phyloP scores from a whole-genome alignment of 345 rosid genomes.

The Psidium guajava region DNA sequence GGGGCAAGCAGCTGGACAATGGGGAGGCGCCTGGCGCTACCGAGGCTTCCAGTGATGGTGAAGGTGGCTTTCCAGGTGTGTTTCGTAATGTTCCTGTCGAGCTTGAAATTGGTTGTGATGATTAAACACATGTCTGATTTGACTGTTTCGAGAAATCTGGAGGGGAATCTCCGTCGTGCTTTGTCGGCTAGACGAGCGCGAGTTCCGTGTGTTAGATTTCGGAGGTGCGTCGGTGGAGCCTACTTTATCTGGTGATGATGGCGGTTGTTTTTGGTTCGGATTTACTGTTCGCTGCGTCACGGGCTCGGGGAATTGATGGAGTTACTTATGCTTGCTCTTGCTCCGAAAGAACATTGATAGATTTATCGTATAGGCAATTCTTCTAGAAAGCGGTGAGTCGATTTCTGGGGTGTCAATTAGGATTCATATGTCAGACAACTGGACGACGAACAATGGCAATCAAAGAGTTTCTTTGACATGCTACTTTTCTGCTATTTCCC shows the following conservation, averaged over 20 bases:
- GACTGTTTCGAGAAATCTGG: neutral
- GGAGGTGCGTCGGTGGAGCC: neutral
- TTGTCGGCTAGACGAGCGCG: neutral
- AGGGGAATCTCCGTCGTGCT: neutral
- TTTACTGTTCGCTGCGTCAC: neutral
- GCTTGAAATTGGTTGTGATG: neutral
- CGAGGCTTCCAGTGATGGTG: neutral
- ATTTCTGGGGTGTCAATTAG: neutral
- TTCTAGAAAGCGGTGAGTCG: neutral
- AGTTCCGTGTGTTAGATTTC: neutral
- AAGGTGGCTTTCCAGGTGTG: conserved; percentile 23
- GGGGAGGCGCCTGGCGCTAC: conserved; percentile 5
- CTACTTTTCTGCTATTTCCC: neutral
- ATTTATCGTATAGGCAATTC: neutral
- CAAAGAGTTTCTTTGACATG: neutral
- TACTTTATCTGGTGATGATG: neutral
- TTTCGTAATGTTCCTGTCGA: neutral
- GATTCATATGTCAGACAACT: neutral
- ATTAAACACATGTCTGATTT: neutral
- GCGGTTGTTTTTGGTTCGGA: neutral
- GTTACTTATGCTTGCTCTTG: neutral
- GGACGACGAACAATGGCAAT: neutral
- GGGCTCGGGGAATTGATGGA: neutral
- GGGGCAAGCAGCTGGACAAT: conserved; percentile 5
- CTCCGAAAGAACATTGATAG: neutral